Base-by-base conservation (phyloP, 1,284 basidiomycete genomes). In the Athelia sp. region DNA sequence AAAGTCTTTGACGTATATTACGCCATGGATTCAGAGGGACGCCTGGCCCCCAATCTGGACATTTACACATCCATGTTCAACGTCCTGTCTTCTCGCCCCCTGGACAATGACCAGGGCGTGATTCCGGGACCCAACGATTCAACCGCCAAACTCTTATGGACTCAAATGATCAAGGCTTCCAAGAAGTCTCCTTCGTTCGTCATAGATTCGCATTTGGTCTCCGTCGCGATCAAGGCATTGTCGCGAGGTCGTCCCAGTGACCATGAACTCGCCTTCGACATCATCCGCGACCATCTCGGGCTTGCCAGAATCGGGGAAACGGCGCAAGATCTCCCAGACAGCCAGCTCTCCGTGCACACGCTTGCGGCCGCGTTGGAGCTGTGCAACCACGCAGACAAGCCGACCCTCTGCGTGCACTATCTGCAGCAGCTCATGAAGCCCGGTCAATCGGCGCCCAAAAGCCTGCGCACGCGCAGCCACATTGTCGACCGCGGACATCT, bases 1-100 rank as follows among this genome's bases (percentile, higher is more conserved):
- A 75, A 76, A 52, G 74, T 87, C 18, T 86, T 87, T 53, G 87
- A 90, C 54, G 77, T 88, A 45, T 90, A 81, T 64, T 79, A 86
- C 57, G 70, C 71, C 15, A 65, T 89, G 60, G 79, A 82, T 48
- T 57, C 72, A 11, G 71, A 77, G 3, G 85, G 84, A 4, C 76
- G 74, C 8, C 60, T 81, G 10, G 69, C 78, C 1, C 77, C 87
- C 2, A 69, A 82, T 54, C 69, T 69, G 43, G 69, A 74, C 52
- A 69, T 84, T 14, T 89, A 78, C 60, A 76, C 81, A 3, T 72
- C 77, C 49, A 76, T 90, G 67, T 77, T 90, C 57, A 67, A 70
- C 32, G 76, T 76, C 6, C 68, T 87, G 3, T 61, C 35, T 45
- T 50, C 46, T 59, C 50, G 54, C 54, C 54, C 53, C 58, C 42